phyloP scores from a whole-genome alignment of 2,329 filamentous ascomycete species.

The Microdochium nivale region DNA sequence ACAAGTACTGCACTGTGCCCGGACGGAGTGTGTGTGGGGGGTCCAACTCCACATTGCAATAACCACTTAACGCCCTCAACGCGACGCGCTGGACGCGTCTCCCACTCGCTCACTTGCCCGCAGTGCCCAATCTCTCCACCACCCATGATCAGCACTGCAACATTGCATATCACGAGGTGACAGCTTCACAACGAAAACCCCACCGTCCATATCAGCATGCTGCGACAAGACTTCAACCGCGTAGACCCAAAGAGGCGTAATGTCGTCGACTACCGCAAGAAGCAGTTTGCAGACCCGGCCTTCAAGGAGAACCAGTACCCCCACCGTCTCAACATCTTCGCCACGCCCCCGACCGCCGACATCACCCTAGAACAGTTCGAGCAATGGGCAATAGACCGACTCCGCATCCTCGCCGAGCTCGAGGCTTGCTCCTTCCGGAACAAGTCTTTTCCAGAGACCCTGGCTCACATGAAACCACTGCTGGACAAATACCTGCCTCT shows the following conservation, averaged over 20 bases:
- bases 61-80: too few relatives aligned
- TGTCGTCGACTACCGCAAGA: slow-evolving; percentile 70
- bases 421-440: slow-evolving; percentile 96
- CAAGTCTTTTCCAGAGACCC: slow-evolving; percentile 73
- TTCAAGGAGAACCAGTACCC: slow-evolving; percentile 76
- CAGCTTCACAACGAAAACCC: neutral
- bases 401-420: slow-evolving; percentile 80
- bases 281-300: slow-evolving; percentile 70
- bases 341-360: slow-evolving; percentile 78
- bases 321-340: slow-evolving; percentile 87
- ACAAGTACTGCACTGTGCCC: too few relatives aligned
- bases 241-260: slow-evolving; percentile 66
- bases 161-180: neutral
- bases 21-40: too few relatives aligned
- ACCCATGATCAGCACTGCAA: neutral
- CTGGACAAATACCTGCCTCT: slow-evolving; percentile 56
- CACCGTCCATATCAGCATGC: slow-evolving; percentile 10
- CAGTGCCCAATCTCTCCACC: too few relatives aligned
- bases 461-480: slow-evolving; percentile 73
- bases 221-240: slow-evolving; percentile 31
- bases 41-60: too few relatives aligned
- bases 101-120: too few relatives aligned
- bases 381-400: slow-evolving; percentile 91
- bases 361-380: slow-evolving; percentile 97
- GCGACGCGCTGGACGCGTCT: too few relatives aligned